Base-by-base conservation (phyloP, 2,329 filamentous ascomycete genomes). In the Beauveria australis region DNA sequence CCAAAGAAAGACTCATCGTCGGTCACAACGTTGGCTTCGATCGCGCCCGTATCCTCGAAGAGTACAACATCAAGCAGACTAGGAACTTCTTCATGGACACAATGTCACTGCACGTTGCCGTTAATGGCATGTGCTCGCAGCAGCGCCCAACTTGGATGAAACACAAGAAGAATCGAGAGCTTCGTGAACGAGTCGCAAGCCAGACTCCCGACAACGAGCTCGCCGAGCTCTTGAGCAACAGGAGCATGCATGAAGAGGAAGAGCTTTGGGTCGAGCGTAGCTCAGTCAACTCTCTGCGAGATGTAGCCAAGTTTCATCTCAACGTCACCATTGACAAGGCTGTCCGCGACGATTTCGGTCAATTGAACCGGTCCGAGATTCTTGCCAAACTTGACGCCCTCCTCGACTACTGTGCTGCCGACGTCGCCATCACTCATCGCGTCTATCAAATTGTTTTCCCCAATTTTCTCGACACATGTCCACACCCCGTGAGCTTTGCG, bases 131-230 rank as follows among this genome's bases (percentile, higher is more conserved):
- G 94, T 99, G 94, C 74, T 97, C 94, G 24, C 88, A 89, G 65
- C 94, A 99, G 73, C 84, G 94, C 54, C 94, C 95, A 9, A 96
- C 91, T 0, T 99, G 94, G 94, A 92, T 97, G 87, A 95, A 91
- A 72, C 91, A 96, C 73, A 89, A 91, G 71, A 99, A 99, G 76
- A 91, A 88, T 65, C 83, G 88, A 61, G 93, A 97, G 69, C 69
- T 93, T 51, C 81, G 91, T 54, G 92, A 97, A 63, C 89, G 88
- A 68, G 86, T 93, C 53, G 84, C 89, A 5, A 86, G 80, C 53
- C 83, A 91, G 59, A 88, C 86, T 3, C 83, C 88, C 18, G 88
- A 87, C 59, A 76, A 84, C 7, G 89, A 94, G 64, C 74, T 97
- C 26, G 83, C 87, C 2, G 79, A 84, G 51, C 75, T 96, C 40